phyloP scores from a whole-genome alignment of 2,329 filamentous ascomycete genomes.

The Xylariales sp. region DNA sequence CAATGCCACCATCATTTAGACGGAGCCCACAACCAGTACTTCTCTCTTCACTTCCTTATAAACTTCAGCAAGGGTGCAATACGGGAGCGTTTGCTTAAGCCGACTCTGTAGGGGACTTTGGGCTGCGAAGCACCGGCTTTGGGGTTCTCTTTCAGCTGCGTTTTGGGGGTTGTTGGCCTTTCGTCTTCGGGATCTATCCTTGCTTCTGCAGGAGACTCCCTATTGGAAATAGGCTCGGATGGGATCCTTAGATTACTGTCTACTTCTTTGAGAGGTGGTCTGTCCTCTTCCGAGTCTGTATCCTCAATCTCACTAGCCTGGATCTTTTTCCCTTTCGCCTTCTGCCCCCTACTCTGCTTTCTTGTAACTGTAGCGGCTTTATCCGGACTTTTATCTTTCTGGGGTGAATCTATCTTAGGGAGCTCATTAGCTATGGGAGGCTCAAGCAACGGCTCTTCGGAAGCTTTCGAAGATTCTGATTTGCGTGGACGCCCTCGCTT shows the following conservation, averaged over 20 bases:
- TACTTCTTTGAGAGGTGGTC: slow-evolving; percentile 41
- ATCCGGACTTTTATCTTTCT: slow-evolving; percentile 15
- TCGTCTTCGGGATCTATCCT: slow-evolving; percentile 19
- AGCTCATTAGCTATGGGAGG: slow-evolving; percentile 11
- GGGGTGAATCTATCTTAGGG: slow-evolving; percentile 12
- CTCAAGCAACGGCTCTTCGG: slow-evolving; percentile 24
- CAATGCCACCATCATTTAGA: not conserved
- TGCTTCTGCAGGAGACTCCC: slow-evolving; percentile 6
- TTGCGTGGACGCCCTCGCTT: slow-evolving; percentile 49
- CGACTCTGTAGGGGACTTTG: slow-evolving; percentile 59
- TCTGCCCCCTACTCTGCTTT: slow-evolving; percentile 27
- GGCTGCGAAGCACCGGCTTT: slow-evolving; percentile 44
- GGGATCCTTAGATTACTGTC: slow-evolving; percentile 38
- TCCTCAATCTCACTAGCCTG: slow-evolving; percentile 21
- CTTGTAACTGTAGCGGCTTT: slow-evolving; percentile 13
- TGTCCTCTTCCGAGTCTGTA: slow-evolving; percentile 25
- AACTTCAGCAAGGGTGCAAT: slow-evolving; percentile 60
- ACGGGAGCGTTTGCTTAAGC: slow-evolving; percentile 59
- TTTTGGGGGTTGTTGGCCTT: slow-evolving; percentile 25
- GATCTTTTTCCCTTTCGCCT: slow-evolving; percentile 29
- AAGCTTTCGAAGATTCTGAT: slow-evolving; percentile 39
- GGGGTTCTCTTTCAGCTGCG: slow-evolving; percentile 36
- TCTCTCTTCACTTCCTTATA: slow-evolving; percentile 54
- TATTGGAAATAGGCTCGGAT: slow-evolving; percentile 30
- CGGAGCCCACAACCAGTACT: not conserved